Evolutionary conservation across 106 monocot species (phyloP), one percentile per base, ranked within the genome.

Genomic region (Dioscorea alata): DNA sequence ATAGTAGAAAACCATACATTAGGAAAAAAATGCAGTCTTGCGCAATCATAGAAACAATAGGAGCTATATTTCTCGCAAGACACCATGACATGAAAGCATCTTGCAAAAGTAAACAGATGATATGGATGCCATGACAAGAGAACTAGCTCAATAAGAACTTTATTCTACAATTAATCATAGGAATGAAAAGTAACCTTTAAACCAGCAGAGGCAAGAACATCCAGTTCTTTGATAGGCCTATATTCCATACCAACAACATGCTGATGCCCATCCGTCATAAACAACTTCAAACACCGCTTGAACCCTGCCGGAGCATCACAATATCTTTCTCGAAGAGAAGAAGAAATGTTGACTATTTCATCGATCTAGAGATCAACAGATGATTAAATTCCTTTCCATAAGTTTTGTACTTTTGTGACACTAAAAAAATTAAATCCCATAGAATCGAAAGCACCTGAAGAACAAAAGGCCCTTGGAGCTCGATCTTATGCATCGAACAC

Each of bases 171-270:
- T 42, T 42, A 42, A 10, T 1, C 42, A 42, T 42, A 42, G 42
- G 5, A 42, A 42, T 42, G 42, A 28, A 4, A 54, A 5, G 54
- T 23, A 57, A 99, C 97, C 92, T 99, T 99, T 20, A 92, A 60
- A 53, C 97, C 97, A 63, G 92, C 75, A 69, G 84, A 82, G 66
- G 82, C 84, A 72, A 89, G 80, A 83, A 85, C 87, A 60, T 87
- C 70, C 49, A 99, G 71, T 32, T 90, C 83, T 68, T 59, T 81
- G 57, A 99, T 81, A 8, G 92, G 83, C 57, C 92, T 80, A 67
- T 99, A 99, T 74, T 99, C 97, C 74, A 92, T 90, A 23, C 86
- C 92, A 79, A 75, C 87, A 23, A 92, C 83, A 56, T 75, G 85
- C 31, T 90, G 89, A 50, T 76, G 48, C n/a, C 97, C 97, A 85